These are phyloP conservation scores for Raffaelea ambrosiae DNA, from an alignment of 2,329 filamentous ascomycete genomes.

Conservation along the genomic window DNA sequence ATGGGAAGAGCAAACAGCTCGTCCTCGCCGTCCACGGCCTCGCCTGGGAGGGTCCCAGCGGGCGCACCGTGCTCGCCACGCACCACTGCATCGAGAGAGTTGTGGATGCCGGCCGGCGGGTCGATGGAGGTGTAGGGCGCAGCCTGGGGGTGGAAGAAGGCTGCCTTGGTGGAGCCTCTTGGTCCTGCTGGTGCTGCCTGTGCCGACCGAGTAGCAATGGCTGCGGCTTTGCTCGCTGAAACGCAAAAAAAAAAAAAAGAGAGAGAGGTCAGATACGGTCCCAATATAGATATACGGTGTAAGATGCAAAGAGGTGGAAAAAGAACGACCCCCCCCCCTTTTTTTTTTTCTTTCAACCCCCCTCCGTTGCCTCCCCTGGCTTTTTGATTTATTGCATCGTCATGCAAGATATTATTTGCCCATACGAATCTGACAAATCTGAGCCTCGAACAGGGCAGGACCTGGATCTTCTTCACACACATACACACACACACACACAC, in stretches of 20 bases:
- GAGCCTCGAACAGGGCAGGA: too few relatives aligned
- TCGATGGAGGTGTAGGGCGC: background rate
- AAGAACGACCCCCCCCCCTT: too few relatives aligned
- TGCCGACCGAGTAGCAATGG: background rate
- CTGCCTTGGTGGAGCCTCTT: background rate
- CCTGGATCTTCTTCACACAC: too few relatives aligned
- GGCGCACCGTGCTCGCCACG: slow-evolving; percentile 16
- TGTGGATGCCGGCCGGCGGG: background rate
- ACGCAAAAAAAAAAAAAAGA: slow-evolving; percentile 29
- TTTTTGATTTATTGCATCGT: too few relatives aligned
- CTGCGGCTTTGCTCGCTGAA: slow-evolving; percentile 8
- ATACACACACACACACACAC: too few relatives aligned
- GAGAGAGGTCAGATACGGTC: background rate
- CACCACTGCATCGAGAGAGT: slow-evolving; percentile 31
- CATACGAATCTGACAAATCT: too few relatives aligned
- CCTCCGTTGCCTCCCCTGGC: too few relatives aligned
- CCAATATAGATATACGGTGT: too few relatives aligned
- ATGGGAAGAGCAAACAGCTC: slow-evolving; percentile 82
- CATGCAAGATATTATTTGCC: too few relatives aligned
- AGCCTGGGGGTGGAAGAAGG: background rate
- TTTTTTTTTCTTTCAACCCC: too few relatives aligned
- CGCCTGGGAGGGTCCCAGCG: too few relatives aligned
- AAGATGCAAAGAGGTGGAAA: background rate
- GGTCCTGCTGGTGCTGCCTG: background rate
- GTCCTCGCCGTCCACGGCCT: slow-evolving; percentile 53